Percentiles rank a stretch among this genome's conserved stretches.
Evolutionary conservation across 306 rosid genomes (phyloP).

Genomic region (Oemleria cerasiformis): DNA sequence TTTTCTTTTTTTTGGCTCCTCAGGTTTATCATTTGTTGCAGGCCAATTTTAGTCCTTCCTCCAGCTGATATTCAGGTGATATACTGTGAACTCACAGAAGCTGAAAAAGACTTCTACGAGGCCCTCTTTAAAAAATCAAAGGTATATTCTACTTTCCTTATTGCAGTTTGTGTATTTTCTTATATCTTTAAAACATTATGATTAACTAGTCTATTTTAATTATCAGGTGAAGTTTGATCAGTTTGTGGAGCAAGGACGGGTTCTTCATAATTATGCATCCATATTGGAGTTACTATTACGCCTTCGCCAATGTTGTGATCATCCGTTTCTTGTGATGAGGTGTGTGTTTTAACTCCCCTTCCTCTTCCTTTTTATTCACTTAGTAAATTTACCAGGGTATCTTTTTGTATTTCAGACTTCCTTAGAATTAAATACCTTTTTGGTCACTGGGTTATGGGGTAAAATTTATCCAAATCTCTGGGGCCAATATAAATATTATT

Average conservation of each 20-base stretch:
- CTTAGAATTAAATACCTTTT: no score
- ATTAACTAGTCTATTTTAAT: conserved; percentile 9
- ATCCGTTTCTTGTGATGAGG: conserved; percentile 99
- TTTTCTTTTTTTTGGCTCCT: conserved; percentile 20
- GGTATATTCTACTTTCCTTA: conserved; percentile 31
- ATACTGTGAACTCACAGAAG: conserved; percentile 86
- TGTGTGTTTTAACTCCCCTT: conserved; percentile 11
- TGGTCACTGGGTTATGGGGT: no score
- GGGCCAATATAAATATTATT: no score
- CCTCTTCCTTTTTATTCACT: no score
- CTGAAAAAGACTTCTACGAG: conserved; percentile 87
- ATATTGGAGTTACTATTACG: conserved; percentile 94
- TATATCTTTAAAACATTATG: neutral
- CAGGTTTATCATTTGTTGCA: conserved; percentile 42
- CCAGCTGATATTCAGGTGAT: conserved; percentile 86
- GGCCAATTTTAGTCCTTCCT: conserved; percentile 92
- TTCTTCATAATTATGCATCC: conserved; percentile 99
- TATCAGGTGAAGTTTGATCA: conserved; percentile 88
- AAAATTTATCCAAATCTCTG: no score
- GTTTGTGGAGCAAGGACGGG: conserved; percentile 95
- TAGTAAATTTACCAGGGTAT: no score
- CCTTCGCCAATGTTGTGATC: conserved; percentile 96
- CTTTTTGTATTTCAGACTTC: no score
- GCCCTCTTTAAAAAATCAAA: conserved; percentile 89
- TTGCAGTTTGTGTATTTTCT: neutral